Conservation (phyloP, 2,329 filamentous ascomycete species). For the Gaeumannomyces tritici region DNA sequence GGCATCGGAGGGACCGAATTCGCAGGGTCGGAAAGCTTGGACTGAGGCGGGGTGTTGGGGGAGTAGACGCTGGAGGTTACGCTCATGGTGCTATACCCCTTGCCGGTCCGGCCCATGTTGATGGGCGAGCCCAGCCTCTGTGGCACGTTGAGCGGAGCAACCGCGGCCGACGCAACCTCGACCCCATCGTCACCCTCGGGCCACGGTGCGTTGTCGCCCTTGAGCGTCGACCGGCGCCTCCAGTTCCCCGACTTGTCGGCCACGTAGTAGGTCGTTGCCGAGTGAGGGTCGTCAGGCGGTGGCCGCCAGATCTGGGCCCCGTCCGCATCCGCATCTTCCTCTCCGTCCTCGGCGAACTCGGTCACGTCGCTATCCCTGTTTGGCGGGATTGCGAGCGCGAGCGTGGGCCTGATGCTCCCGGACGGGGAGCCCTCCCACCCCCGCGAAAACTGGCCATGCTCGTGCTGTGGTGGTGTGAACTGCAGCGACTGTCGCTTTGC, state of each 20-base stretch:
- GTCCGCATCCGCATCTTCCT: conserved; percentile 20
- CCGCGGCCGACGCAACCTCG: neutral
- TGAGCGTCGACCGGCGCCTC: conserved; percentile 14
- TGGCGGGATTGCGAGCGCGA: conserved; percentile 28
- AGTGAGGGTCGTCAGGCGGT: conserved; percentile 33
- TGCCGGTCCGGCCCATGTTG: conserved; percentile 10
- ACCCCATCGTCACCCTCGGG: no score
- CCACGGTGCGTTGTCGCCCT: neutral
- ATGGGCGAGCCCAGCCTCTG: conserved; percentile 15
- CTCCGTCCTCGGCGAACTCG: conserved; percentile 43
- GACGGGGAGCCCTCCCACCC: neutral
- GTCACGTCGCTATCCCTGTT: conserved; percentile 34
- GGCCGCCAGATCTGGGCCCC: conserved; percentile 39
- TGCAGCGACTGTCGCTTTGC: neutral
- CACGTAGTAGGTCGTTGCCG: conserved; percentile 37
- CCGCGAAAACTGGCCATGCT: neutral
- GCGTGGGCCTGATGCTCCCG: conserved; percentile 23
- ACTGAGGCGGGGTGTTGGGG: conserved; percentile 17
- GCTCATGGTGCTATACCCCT: conserved; percentile 12
- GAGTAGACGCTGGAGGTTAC: conserved; percentile 26
- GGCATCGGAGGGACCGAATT: conserved; percentile 11
- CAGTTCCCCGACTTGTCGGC: conserved; percentile 45
- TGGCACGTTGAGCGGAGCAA: conserved; percentile 8
- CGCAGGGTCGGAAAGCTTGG: conserved; percentile 8
- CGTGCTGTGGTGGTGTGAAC: conserved; percentile 11